phyloP scores from a whole-genome alignment of 2,329 filamentous ascomycete species.

The Colletotrichum acutatum region DNA sequence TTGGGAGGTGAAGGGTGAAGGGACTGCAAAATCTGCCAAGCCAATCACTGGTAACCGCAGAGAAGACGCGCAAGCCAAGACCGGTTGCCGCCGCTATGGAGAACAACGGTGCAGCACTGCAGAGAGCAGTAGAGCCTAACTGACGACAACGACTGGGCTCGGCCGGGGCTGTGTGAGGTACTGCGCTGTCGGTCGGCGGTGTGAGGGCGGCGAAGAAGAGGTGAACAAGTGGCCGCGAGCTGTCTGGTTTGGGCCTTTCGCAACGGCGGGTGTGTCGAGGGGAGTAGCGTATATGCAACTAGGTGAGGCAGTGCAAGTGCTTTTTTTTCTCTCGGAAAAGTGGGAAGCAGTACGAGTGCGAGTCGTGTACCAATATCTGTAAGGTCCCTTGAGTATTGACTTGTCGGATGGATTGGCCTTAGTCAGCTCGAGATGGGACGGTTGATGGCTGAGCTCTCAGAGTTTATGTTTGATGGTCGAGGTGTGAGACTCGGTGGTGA shows the following conservation, averaged over 20 bases:
- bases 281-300: slow-evolving; percentile 19
- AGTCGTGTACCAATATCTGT: slow-evolving; percentile 16
- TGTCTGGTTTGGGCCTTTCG: neutral
- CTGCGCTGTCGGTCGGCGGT: neutral
- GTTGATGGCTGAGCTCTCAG: neutral
- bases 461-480: too few species aligned
- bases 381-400: neutral
- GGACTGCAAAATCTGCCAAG: neutral
- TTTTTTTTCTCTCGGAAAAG: slow-evolving; percentile 15
- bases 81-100: neutral
- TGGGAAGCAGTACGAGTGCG: slow-evolving; percentile 22
- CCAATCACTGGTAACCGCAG: neutral
- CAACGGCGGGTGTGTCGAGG: slow-evolving; percentile 22
- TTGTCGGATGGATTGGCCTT: neutral
- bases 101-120: neutral
- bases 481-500: neutral
- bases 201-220: neutral
- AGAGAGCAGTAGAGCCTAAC: neutral
- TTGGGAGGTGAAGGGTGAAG: neutral
- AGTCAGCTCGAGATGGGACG: neutral
- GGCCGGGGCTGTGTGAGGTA: slow-evolving; percentile 21
- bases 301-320: slow-evolving; percentile 24
- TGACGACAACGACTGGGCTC: neutral
- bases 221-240: neutral
- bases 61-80: slow-evolving; percentile 19